Base-by-base conservation (phyloP, 306 rosid species). In the Cucumis cinereus region DNA sequence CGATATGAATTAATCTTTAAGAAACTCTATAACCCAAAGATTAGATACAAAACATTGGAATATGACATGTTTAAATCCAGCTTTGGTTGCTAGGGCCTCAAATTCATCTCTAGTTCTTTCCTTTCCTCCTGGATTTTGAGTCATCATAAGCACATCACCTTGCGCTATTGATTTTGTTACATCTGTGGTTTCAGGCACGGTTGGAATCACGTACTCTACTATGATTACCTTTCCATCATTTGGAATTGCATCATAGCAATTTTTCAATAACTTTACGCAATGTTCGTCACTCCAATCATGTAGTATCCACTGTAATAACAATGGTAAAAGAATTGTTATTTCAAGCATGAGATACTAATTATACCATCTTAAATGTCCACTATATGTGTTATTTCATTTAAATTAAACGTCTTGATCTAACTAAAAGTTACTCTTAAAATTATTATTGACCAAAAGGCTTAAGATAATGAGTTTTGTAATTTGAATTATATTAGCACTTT, bases 11-110 rank as follows among this genome's bases (percentile, higher is more conserved):
- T 49, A 24, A 24, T 23, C 82, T 90, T 90, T 22, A 79, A 82
- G 52, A 76, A 90, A 85, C 78, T 87, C 91, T 83, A 90, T 87
- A 33, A 88, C 53, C 86, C 88, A 85, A 6, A 74, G 70, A 61
- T 77, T 80, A n/a, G 63, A 64, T 2, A 80, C 79, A 73, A 11
- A 77, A n/a, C 87, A 81, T 10, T 71, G 79, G 78, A 78, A 84
- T 76, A 38, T 77, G 57, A 90, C 73, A 57, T 87, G 85, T 2
- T 79, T 64, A 66, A 89, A 89, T 16, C 93, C 88, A 62, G 91
- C 85, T 19, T 36, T 82, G n/a, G 58, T 86, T 55, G 86, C 90
- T 53, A 84, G 63, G 38, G 83, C 74, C 66, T 73, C 30, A 70
- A 84, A 91, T 55, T 87, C 87, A 15, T 83, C 76, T 26, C 78